These are phyloP conservation scores for Nakaseomyces nivariensis DNA, from an alignment of 1,139 yeast genomes.

Conservation along the genomic window DNA sequence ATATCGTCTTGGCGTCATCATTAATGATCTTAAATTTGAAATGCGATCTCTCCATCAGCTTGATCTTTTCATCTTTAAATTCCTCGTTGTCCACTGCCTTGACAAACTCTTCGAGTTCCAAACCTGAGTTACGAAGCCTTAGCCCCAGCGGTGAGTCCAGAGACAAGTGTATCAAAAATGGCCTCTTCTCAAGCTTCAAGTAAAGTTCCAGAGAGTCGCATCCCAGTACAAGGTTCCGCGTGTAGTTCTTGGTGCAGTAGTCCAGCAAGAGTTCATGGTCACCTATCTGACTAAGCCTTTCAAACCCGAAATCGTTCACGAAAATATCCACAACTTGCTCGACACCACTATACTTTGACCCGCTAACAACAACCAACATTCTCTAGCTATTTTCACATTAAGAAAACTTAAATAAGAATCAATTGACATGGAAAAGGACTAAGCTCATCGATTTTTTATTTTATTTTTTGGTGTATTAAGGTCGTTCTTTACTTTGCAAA, in stretches of 20 bases:
- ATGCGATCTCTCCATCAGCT: constrained; percentile 19
- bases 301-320: constrained; percentile 15
- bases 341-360: constrained; percentile 20
- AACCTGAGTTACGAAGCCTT: constrained; percentile 38
- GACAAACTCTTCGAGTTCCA: constrained; percentile 18
- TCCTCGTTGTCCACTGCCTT: constrained; percentile 13
- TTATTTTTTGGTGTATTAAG: neutral
- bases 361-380: constrained; percentile 26
- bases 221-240: constrained; percentile 48
- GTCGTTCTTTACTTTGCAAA: neutral
- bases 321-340: constrained; percentile 15
- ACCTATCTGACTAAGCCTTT: constrained; percentile 28
- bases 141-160: constrained; percentile 63
- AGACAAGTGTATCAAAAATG: constrained; percentile 75
- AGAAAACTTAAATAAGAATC: too few species aligned
- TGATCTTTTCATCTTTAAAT: constrained; percentile 12
- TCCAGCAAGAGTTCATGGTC: constrained; percentile 39
- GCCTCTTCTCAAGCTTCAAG: constrained; percentile 52
- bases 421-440: neutral
- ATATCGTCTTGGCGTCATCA: constrained; percentile 4
- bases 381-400: too few species aligned
- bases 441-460: neutral
- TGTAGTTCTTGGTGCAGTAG: constrained; percentile 65
- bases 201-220: constrained; percentile 39
- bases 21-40: constrained; percentile 15